Conservation (phyloP, 495 filamentous ascomycete species). For the Penicillium longicatenatum region DNA sequence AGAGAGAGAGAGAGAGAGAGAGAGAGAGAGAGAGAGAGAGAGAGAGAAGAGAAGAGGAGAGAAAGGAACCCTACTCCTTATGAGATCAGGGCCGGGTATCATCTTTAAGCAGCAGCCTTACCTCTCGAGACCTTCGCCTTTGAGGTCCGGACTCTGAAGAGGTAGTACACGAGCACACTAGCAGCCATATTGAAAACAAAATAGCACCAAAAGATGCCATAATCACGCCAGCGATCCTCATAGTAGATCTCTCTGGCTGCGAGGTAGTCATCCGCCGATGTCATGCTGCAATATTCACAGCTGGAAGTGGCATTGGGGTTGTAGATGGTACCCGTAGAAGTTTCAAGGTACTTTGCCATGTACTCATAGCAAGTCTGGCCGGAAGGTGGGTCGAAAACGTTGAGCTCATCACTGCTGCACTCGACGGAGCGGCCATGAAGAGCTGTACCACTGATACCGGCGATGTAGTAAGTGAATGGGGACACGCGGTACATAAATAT, state of each 20-base stretch:
- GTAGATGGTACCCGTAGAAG: constrained; percentile 51
- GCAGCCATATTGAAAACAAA: constrained; percentile 66
- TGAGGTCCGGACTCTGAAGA: constrained; percentile 54
- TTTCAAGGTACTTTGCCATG: constrained; percentile 46
- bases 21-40: not conserved
- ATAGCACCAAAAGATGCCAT: constrained; percentile 62
- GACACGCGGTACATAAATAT: constrained; percentile 75
- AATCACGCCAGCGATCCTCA: constrained; percentile 65
- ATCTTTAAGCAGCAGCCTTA: not conserved
- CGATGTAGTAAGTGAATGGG: constrained; percentile 66
- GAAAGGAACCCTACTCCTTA: not conserved
- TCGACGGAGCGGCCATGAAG: constrained; percentile 56
- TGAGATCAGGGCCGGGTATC: not conserved
- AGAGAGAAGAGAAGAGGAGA: not conserved
- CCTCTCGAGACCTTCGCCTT: constrained; percentile 15
- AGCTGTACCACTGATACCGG: constrained; percentile 54
- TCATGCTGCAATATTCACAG: constrained; percentile 62
- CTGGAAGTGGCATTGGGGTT: constrained; percentile 48
- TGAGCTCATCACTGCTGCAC: constrained; percentile 57
- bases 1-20: too few species aligned
- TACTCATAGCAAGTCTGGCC: constrained; percentile 59
- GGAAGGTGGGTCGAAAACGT: constrained; percentile 51
- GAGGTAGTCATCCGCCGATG: constrained; percentile 62
- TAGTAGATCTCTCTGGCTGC: constrained; percentile 48
- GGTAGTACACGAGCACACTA: constrained; percentile 68